Evolutionary conservation across 2,329 filamentous ascomycete genomes (phyloP), one percentile per base, ranked within the genome.

Genomic region (Ceratocystis papillata): DNA sequence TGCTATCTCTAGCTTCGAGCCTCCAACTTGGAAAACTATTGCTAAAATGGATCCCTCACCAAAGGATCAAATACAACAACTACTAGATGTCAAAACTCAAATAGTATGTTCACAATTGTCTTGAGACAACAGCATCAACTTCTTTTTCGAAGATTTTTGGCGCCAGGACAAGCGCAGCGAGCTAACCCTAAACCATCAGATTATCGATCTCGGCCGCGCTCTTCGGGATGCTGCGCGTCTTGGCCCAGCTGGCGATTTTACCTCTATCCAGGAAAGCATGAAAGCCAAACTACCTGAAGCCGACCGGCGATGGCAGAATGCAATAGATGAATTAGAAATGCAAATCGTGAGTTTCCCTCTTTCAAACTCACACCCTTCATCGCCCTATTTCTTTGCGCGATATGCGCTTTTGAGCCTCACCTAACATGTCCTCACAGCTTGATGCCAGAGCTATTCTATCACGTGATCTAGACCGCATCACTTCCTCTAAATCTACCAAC

Each of bases 291-390:
- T 82, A 65, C 74, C 76, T 41, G 78, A 80, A 53, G 76, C 77
- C n/a, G 76, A 81, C 65, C 74, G 73, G 46, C 72, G 73, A 5
- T 83, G 82, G 71, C 81, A 85, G 67, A 74, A 74, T 65, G 79
- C 80, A 6, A 73, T 86, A 1, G 81, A 85, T 68, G 79, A 82
- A 5, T 71, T 86, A 4, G 83, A 86, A 71, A 74, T 73, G 67
- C 81, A 85, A 30, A 83, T 85, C 71, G 83, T 84, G 75, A 73
- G 79, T 65, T 33, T 30, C 30, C 17, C 10, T 30, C 53, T n/a
- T 41, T 41, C n/a, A 25, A 30, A 22, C 28, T 10, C 22, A 59
- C 25, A 4, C 46, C 10, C 25, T 46, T 17, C 30, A 20, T 7
- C 17, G 2, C 45, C 22, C 10, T n/a, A 5, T 63, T 30, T 45